phyloP scores from a whole-genome alignment of 2,329 filamentous ascomycete genomes.

The Trichoderma atrobrunneum region DNA sequence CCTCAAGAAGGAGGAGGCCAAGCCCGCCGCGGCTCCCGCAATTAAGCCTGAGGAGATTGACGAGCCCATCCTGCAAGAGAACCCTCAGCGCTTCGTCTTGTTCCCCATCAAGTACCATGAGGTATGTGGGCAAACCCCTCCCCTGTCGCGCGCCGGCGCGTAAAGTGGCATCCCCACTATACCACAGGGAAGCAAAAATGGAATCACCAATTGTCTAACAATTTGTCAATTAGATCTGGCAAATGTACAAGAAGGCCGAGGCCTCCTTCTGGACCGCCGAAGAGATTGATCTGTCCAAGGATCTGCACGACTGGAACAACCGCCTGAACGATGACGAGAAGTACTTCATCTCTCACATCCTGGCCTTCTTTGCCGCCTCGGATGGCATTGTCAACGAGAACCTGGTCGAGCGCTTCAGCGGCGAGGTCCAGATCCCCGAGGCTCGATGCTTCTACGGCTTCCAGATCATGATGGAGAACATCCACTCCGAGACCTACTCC shows the following conservation, averaged over 20 bases:
- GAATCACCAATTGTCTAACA: conserved; percentile 37
- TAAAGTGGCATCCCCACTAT: conserved; percentile 53
- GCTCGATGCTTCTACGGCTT: conserved; percentile 99
- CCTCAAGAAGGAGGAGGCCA: conserved; percentile 32
- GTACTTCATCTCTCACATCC: conserved; percentile 97
- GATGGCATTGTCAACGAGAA: conserved; percentile 99
- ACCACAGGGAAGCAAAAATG: not conserved
- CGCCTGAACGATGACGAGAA: conserved; percentile 93
- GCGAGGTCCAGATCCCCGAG: conserved; percentile 94
- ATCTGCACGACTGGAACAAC: conserved; percentile 99
- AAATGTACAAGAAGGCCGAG: conserved; percentile 99
- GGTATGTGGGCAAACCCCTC: conserved; percentile 56
- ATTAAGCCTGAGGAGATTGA: conserved; percentile 70
- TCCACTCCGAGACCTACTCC: conserved; percentile 99
- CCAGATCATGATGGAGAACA: conserved; percentile 99
- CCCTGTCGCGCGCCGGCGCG: conserved; percentile 56
- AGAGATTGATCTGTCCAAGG: conserved; percentile 98
- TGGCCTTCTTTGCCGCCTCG: conserved; percentile 98
- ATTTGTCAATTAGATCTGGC: conserved; percentile 73
- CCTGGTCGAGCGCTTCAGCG: conserved; percentile 94
- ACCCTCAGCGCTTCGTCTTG: conserved; percentile 91
- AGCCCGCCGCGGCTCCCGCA: conserved; percentile 40
- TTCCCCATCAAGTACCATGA: conserved; percentile 99
- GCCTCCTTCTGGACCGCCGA: conserved; percentile 99
- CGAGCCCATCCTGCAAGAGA: conserved; percentile 92